phyloP scores from a whole-genome alignment of 1,284 basidiomycete genomes.

The Pholiota adiposa region DNA sequence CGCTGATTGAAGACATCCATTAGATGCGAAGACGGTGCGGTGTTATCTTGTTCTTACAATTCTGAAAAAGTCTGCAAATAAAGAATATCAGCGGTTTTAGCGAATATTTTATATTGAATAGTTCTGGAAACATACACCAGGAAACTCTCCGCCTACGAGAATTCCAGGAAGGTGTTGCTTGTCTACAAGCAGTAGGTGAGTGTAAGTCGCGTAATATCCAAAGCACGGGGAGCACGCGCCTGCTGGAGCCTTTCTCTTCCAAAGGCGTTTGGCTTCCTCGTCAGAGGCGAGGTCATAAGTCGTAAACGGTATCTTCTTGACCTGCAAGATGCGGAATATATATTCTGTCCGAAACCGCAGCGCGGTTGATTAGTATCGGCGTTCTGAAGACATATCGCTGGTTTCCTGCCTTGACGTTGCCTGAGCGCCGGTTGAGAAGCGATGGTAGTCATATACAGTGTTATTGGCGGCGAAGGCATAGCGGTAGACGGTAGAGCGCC shows the following conservation, averaged over 20 bases:
- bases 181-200: constrained; percentile 44
- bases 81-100: constrained; percentile 4
- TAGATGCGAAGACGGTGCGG: neutral
- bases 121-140: constrained; percentile 37
- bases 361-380: neutral
- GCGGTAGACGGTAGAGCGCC: constrained; percentile 9
- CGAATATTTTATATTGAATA: neutral
- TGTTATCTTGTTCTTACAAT: constrained; percentile 34
- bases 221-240: constrained; percentile 41
- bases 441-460: constrained; percentile 84
- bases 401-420: constrained; percentile 64
- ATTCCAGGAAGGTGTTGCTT: constrained; percentile 83
- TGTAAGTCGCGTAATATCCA: constrained; percentile 2
- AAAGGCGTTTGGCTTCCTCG: constrained; percentile 72
- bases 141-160: constrained; percentile 70
- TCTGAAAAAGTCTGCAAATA: constrained; percentile 34
- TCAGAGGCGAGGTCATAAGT: constrained; percentile 85
- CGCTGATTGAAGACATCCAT: constrained; percentile 43
- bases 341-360: constrained; percentile 52
- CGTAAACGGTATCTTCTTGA: constrained; percentile 79
- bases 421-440: constrained; percentile 76
- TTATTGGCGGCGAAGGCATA: constrained; percentile 80
- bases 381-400: too few species aligned
- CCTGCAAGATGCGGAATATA: constrained; percentile 75
- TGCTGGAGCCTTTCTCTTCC: constrained; percentile 76